Percentiles rank a stretch among this genome's conserved stretches.
Evolutionary conservation across 352 stramenopile species (phyloP).

Genomic region (Bremia lactucae): DNA sequence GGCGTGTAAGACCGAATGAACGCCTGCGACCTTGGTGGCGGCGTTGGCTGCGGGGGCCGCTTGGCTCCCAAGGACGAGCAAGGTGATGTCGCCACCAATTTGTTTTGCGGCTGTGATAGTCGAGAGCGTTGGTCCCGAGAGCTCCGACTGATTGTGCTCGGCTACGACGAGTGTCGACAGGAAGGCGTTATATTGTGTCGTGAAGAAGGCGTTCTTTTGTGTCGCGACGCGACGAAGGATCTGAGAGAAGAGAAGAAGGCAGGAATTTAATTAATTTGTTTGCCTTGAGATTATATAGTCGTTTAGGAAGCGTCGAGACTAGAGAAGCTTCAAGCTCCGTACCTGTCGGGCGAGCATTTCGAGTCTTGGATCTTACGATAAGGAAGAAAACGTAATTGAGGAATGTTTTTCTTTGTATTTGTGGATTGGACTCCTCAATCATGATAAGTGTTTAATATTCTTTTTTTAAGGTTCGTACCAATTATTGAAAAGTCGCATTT

Average conservation of each 20-base stretch:
- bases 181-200: conserved; percentile 12
- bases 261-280: not conserved
- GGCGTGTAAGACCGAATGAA: conserved; percentile 75
- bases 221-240: conserved; percentile 40
- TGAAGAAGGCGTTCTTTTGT: no score
- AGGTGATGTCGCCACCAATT: conserved; percentile 71
- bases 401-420: no score
- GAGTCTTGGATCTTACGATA: conserved; percentile 23
- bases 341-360: conserved; percentile 32
- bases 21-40: conserved; percentile 67
- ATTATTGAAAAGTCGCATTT: no score
- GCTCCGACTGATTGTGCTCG: conserved; percentile 69
- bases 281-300: not conserved
- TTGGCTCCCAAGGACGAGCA: conserved; percentile 67
- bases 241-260: conserved; percentile 6
- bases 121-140: conserved; percentile 68
- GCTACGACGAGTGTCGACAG: conserved; percentile 83
- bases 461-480: no score
- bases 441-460: no score
- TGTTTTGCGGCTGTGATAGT: conserved; percentile 80
- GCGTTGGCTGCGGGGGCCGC: conserved; percentile 43
- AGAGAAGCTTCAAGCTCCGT: not conserved
- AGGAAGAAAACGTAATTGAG: not conserved
- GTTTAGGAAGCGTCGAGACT: no score
- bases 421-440: no score